Evolutionary conservation across 1,139 yeast genomes (phyloP), one percentile per base, ranked within the genome.

Genomic region (Eremothecium gossypii): DNA sequence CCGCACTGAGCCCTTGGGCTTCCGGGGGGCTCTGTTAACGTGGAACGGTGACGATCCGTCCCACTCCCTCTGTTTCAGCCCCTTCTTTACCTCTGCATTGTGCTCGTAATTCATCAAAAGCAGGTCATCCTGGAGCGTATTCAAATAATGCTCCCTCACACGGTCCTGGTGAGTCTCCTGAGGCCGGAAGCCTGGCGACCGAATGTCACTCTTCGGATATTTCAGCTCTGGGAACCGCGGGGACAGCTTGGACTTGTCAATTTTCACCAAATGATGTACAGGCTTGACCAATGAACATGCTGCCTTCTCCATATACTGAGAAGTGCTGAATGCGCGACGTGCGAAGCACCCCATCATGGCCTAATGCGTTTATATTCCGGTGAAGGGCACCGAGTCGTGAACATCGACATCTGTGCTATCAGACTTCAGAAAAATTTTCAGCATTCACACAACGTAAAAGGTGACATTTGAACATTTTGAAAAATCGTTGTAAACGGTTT

Each of bases 11-110:
- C 89, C 87, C 47, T 61, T 66, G 39, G 91, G 89, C 54, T 79
- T 83, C 51, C 65, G 67, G 17, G 66, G 60, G 30, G 82, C 77
- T 71, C 96, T 83, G 65, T 85, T 86, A 45, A 87, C 63, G 60
- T 89, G 94, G 66, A 84, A 91, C 38, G 96, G 96, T 30, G 96
- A 81, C 27, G 83, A 71, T 39, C 84, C 83, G 48, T 86, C 93
- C 95, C 98, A 89, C 44, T 75, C 70, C 66, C 96, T 76, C 53
- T 73, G 72, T 67, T 84, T 85, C 49, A 76, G 71, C 45, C 97
- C 97, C 33, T 57, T 62, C n/a, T 72, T 57, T 13, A 55, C 55
- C 36, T 63, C 58, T 41, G 68, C 69, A 30, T 71, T 79, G 63
- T 91, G 96, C 43, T 71, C 70, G 60, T 85, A 87, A 52, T 77